Conservation (phyloP, 352 stramenopile species). For the Phytopythium mirpurense region DNA sequence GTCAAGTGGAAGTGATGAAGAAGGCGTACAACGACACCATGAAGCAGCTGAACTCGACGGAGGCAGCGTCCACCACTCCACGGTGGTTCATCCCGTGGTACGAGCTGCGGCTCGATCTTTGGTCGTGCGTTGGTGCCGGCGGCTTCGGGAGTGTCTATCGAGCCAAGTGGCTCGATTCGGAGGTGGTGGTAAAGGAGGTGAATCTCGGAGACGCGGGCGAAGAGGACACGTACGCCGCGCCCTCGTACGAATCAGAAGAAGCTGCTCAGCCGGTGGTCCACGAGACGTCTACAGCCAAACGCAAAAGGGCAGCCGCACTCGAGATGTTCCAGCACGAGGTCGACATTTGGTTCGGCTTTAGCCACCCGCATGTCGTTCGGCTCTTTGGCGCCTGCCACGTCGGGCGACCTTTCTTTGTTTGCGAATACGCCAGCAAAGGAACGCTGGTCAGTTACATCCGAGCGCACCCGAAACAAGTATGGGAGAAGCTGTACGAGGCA, state of each 20-base stretch:
- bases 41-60: not conserved
- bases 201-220: not conserved
- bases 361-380: constrained; percentile 25
- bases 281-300: not conserved
- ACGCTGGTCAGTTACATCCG: constrained; percentile 15
- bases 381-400: constrained; percentile 30
- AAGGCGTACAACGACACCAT: constrained; percentile 1
- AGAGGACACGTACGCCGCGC: not conserved
- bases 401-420: constrained; percentile 23
- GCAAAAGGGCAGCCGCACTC: constrained; percentile 7
- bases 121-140: not conserved
- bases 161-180: constrained; percentile 12
- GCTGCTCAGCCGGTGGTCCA: not conserved
- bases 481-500: constrained; percentile 16
- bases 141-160: constrained; percentile 10
- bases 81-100: constrained; percentile 6
- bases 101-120: not conserved
- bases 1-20: constrained; percentile 1
- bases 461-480: constrained; percentile 16
- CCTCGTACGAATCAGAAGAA: not conserved
- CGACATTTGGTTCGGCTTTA: constrained; percentile 26
- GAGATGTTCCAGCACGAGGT: constrained; percentile 21
- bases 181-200: constrained; percentile 18
- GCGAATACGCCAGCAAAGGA: constrained; percentile 17
- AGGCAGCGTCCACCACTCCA: not conserved